Percentiles rank a stretch among this genome's conserved stretches.
Conservation (phyloP, 805 yeast species). For the Teunomyces stri region DNA sequence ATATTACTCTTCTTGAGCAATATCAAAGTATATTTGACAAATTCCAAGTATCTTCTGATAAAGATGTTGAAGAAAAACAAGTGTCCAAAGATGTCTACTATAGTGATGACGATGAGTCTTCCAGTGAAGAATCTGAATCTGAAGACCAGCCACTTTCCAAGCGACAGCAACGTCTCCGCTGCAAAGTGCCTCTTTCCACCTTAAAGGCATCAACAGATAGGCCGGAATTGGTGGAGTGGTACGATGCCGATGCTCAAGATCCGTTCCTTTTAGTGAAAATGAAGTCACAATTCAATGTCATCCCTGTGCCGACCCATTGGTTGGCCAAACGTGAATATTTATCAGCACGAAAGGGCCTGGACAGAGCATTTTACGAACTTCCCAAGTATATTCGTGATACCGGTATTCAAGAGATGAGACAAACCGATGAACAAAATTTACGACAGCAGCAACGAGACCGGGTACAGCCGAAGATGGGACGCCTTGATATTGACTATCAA, state of each 20-base stretch:
- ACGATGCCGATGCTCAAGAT: conserved; percentile 79
- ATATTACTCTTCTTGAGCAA: conserved; percentile 14
- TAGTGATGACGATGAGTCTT: conserved; percentile 17
- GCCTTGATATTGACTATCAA: conserved; percentile 80
- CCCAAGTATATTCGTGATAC: conserved; percentile 79
- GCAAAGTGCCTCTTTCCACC: conserved; percentile 63
- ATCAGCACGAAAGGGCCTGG: conserved; percentile 61
- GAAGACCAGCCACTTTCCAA: conserved; percentile 33
- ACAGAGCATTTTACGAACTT: conserved; percentile 67
- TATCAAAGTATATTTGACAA: conserved; percentile 20
- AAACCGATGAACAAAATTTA: conserved; percentile 53
- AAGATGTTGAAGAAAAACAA: conserved; percentile 3
- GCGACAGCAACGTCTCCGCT: conserved; percentile 49
- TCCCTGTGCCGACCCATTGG: conserved; percentile 88
- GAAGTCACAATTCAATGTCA: conserved; percentile 62
- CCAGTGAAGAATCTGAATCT: conserved; percentile 20
- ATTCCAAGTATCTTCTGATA: conserved; percentile 6
- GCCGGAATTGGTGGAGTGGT: conserved; percentile 85
- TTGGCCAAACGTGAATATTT: conserved; percentile 71
- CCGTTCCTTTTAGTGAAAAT: conserved; percentile 65
- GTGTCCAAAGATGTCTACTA: conserved; percentile 12
- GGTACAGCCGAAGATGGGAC: conserved; percentile 87
- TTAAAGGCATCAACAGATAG: conserved; percentile 57
- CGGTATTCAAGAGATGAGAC: conserved; percentile 84
- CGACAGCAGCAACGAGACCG: conserved; percentile 76